These are phyloP conservation scores for Oryza rufipogon DNA, from an alignment of 176 grass and related monocot species.

Conservation along the genomic window DNA sequence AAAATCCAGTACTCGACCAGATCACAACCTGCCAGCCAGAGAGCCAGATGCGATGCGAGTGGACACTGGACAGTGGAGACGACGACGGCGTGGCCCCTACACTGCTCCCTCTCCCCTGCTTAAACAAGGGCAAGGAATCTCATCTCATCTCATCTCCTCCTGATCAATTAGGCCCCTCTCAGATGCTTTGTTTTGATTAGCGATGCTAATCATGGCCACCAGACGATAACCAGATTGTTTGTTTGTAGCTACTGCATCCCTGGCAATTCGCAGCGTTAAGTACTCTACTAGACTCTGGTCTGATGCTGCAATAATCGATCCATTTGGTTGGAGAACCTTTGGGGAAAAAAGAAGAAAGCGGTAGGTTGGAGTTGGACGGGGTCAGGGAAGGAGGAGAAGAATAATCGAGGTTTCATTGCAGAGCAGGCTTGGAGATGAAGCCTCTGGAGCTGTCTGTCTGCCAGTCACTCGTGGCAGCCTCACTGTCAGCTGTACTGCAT, in stretches of 20 bases:
- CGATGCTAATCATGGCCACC: background rate
- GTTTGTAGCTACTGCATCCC: background rate
- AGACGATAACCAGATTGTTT: background rate
- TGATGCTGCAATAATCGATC: background rate
- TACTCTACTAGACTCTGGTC: background rate
- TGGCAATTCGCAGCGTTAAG: background rate
- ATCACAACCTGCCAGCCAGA: background rate
- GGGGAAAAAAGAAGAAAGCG: background rate
- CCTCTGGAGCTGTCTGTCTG: background rate
- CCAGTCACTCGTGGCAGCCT: slow-evolving; percentile 22
- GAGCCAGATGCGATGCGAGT: background rate
- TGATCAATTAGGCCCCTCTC: background rate
- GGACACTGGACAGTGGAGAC: background rate
- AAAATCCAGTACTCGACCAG: background rate
- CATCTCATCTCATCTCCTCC: background rate
- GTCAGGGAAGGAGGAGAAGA: slow-evolving; percentile 1
- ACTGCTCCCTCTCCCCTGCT: background rate
- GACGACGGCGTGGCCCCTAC: background rate
- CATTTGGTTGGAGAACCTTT: background rate
- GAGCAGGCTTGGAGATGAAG: slow-evolving; percentile 13
- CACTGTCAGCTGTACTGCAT: slow-evolving; percentile 25
- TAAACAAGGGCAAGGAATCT: background rate
- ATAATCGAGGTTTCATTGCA: slow-evolving; percentile 33
- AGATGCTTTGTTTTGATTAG: background rate
- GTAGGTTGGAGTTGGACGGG: background rate